Base-by-base conservation (phyloP, 2,329 filamentous ascomycete genomes). In the Sclerotinia glacialis region DNA sequence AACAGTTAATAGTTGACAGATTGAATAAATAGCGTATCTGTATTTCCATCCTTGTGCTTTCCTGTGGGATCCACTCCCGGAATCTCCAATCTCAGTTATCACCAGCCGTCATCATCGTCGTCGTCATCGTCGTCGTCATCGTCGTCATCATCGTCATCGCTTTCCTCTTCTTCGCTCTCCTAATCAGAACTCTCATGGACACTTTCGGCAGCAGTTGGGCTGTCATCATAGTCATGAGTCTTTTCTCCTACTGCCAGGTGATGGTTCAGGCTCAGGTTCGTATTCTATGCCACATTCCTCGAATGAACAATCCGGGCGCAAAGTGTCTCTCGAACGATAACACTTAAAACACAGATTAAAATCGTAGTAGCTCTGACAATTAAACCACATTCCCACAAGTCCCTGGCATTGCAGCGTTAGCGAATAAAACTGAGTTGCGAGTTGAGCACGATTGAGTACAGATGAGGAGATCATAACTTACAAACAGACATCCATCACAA, bases 261-360 rank as follows among this genome's bases (percentile, higher is more conserved):
- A 3, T 16, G 31, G 5, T 28, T 58, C 54, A 3, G n/a, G 37
- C 34, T 58, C 54, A 28, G 21, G 12, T 18, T 44, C 56, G 34
- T 60, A 60, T 34, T 60, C 56, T 4, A 14, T 60, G 47, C 42
- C 16, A 1, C n/a, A 4, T 47, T 60, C 42, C 14, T 28, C 40
- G 23, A 60, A 60, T 3, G 23, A n/a, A 60, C 42, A 47, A 31
- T 31, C 28, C 3, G 56, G 56, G 5, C 49, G 40, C 31, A 60
- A 5, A 6, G 18, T 49, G 7, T 46, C 40, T 34, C 40, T 60
- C n/a, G 56, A 47, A n/a, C 54, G 54, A 42, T 56, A 42, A 37
- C 54, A 56, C 40, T 56, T 56, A 21, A 56, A 56, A 26, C 54
- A 56, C 1, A 56, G 54, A 44, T 8, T 1, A 42, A 56, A 56